Percentiles rank a stretch among this genome's conserved stretches.
phyloP scores from a whole-genome alignment of 306 rosid genomes.

The Psophocarpus tetragonolobus region DNA sequence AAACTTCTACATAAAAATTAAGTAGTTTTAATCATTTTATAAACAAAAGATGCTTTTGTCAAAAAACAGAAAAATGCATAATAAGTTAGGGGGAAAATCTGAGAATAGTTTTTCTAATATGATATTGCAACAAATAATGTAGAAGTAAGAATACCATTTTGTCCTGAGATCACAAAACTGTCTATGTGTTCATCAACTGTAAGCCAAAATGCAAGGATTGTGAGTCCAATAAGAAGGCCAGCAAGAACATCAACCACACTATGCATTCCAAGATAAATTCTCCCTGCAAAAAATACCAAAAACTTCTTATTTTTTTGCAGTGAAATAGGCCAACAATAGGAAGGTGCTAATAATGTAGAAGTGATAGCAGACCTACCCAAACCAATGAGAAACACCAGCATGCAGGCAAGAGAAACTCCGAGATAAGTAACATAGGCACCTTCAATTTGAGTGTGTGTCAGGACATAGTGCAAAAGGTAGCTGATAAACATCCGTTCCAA shows the following conservation, averaged over 20 bases:
- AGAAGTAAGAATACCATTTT: constrained; percentile 66
- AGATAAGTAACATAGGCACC: constrained; percentile 45
- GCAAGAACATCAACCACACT: constrained; percentile 73
- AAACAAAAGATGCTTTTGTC: constrained; percentile 22
- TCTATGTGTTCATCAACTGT: constrained; percentile 61
- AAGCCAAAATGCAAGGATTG: constrained; percentile 81
- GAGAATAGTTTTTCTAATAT: constrained; percentile 2
- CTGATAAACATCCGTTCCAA: constrained; percentile 53
- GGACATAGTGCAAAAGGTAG: constrained; percentile 76
- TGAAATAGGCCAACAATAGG: constrained; percentile 25
- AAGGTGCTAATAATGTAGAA: constrained; percentile 1
- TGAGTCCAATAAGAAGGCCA: constrained; percentile 73
- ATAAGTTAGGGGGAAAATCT: not conserved
- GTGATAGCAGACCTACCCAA: constrained; percentile 58
- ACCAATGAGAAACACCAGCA: constrained; percentile 80
- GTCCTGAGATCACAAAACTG: constrained; percentile 72
- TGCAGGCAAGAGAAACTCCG: constrained; percentile 64
- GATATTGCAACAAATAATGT: not conserved
- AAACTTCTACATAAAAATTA: not conserved
- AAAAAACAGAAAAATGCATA: constrained; percentile 18
- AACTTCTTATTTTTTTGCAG: constrained; percentile 21
- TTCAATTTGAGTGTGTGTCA: constrained; percentile 60
- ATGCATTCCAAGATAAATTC: constrained; percentile 99
- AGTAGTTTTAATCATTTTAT: not conserved
- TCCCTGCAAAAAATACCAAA: constrained; percentile 58